Conservation (phyloP, 306 rosid genomes). For the Psophocarpus tetragonolobus region DNA sequence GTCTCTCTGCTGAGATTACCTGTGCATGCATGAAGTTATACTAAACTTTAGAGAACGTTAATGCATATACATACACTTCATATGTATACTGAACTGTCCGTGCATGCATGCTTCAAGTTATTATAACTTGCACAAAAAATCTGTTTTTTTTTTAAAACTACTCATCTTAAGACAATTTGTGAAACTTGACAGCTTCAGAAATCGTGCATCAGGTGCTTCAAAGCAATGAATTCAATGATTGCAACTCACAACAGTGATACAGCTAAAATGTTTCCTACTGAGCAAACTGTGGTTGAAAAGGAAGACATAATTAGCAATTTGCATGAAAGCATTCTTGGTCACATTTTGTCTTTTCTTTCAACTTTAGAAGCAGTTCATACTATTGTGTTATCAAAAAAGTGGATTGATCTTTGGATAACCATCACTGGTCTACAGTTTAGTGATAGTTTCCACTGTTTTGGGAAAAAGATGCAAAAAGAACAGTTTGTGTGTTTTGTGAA, state of each 20-base stretch:
- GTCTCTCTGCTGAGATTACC: too few relatives aligned
- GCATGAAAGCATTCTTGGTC: constrained; percentile 32
- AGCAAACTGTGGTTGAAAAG: background rate
- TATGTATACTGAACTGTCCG: background rate
- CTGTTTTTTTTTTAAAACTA: background rate
- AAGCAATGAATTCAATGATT: background rate
- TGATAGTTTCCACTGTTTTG: constrained; percentile 9
- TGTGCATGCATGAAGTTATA: too few relatives aligned
- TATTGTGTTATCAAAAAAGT: constrained; percentile 18
- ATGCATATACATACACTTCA: background rate
- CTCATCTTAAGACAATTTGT: background rate
- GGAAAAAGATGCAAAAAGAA: constrained; percentile 32
- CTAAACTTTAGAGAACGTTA: too few relatives aligned
- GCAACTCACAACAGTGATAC: background rate
- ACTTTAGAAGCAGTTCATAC: constrained; percentile 20
- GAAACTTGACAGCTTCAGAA: background rate
- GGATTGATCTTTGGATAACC: constrained; percentile 30
- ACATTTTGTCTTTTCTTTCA: constrained; percentile 32
- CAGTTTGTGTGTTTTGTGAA: constrained; percentile 34
- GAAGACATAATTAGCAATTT: constrained; percentile 31
- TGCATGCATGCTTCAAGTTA: background rate
- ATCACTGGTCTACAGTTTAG: constrained; percentile 5
- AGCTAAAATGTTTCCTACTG: background rate
- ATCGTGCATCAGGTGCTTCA: background rate
- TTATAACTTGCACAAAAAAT: background rate